These are phyloP conservation scores for Chytriomyces hyalinus DNA, from an alignment of 192 early-diverging fungal genomes.

Conservation along the genomic window DNA sequence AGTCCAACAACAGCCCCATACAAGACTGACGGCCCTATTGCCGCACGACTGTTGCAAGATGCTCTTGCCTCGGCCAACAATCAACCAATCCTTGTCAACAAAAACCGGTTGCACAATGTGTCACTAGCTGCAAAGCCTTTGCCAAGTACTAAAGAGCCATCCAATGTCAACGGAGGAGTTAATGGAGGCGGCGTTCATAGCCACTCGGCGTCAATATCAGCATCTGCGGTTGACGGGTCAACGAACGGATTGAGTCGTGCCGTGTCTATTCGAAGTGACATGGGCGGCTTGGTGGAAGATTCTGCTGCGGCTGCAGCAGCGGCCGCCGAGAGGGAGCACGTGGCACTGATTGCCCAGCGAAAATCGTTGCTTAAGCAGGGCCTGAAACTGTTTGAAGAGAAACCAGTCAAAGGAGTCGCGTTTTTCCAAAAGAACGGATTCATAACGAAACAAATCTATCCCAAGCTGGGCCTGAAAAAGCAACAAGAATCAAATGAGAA, in stretches of 20 bases:
- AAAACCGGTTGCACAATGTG: slow-evolving; percentile 54
- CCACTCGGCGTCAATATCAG: background rate
- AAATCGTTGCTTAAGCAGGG: slow-evolving; percentile 53
- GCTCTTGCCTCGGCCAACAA: slow-evolving; percentile 26
- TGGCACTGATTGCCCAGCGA: slow-evolving; percentile 54
- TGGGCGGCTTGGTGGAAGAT: background rate
- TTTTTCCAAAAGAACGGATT: slow-evolving; percentile 56
- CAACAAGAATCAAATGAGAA: no score
- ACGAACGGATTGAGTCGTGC: background rate
- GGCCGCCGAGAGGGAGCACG: slow-evolving; percentile 28
- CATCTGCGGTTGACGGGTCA: background rate
- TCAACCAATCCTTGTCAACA: slow-evolving; percentile 44
- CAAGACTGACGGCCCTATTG: slow-evolving; percentile 26
- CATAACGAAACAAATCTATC: slow-evolving; percentile 21
- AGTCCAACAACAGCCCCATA: background rate
- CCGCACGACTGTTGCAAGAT: slow-evolving; percentile 26
- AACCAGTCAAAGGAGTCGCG: slow-evolving; percentile 59
- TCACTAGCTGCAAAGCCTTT: slow-evolving; percentile 24
- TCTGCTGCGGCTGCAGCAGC: slow-evolving; percentile 16
- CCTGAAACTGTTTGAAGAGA: slow-evolving; percentile 58
- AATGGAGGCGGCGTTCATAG: background rate
- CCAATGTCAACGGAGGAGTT: background rate
- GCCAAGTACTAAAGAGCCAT: background rate
- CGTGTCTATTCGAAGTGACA: background rate
- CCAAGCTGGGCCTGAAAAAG: no score